Percentiles rank a stretch among this genome's conserved stretches.
phyloP scores from a whole-genome alignment of 345 rosid species.

The Gossypium mustelinum region DNA sequence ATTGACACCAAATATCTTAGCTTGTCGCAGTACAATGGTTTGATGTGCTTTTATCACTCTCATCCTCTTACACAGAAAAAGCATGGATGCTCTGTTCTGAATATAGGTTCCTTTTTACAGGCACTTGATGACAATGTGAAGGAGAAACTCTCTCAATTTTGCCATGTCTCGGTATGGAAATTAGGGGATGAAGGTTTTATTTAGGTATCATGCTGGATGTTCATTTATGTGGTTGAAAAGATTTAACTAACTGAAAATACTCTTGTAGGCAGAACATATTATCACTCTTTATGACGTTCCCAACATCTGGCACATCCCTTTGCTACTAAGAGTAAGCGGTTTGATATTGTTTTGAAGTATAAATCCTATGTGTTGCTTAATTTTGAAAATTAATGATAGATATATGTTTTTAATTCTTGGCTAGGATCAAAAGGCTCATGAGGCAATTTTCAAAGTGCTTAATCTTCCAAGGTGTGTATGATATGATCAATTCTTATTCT shows the following conservation, averaged over 20 bases:
- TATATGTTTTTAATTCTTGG: slow-evolving; percentile 18
- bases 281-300: slow-evolving; percentile 83
- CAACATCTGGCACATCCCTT: slow-evolving; percentile 96
- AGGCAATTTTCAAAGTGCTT: slow-evolving; percentile 71
- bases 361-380: background rate
- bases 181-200: background rate
- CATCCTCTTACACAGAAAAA: background rate
- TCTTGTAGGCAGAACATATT: slow-evolving; percentile 64
- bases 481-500: slow-evolving; percentile 1
- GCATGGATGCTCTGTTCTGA: background rate
- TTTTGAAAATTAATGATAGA: slow-evolving; percentile 4
- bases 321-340: slow-evolving; percentile 69
- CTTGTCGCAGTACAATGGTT: slow-evolving; percentile 89
- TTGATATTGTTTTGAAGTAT: background rate
- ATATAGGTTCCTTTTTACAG: slow-evolving; percentile 36
- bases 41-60: slow-evolving; percentile 7
- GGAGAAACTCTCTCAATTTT: slow-evolving; percentile 83
- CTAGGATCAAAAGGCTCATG: slow-evolving; percentile 95
- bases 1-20: slow-evolving; percentile 78
- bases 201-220: slow-evolving; percentile 4
- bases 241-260: background rate
- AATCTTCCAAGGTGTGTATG: slow-evolving; percentile 62
- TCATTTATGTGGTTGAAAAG: background rate
- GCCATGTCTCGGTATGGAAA: slow-evolving; percentile 74
- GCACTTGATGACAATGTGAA: slow-evolving; percentile 82